Base-by-base conservation (phyloP, 1,139 yeast genomes). In the Diutina sp. region DNA sequence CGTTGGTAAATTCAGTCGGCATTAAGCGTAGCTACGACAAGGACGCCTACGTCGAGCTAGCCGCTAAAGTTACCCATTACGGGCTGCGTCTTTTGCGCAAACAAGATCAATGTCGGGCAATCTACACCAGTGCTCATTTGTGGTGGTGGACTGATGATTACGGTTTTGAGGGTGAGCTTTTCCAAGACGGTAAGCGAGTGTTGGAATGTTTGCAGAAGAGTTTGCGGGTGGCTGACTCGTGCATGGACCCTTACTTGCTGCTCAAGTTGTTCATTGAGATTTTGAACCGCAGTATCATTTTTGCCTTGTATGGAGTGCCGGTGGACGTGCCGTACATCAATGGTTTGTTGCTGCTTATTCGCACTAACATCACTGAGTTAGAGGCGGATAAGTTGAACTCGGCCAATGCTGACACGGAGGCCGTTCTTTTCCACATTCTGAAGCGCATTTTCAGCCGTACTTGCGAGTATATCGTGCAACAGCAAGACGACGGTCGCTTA, bases 101-200 rank as follows among this genome's bases (percentile, higher is more conserved):
- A 67, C 93, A 93, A 44, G 98, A 91, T 65, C 99, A 91, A 69
- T 91, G 98, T 67, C 82, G 97, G 28, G 85, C 96, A 0, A 95
- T 93, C 6, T 89, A 87, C 65, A 72, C 83, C 57, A 91, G 97
- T 56, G 85, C 96, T 3, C 97, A 93, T 69, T 72, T 93, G 56
- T 93, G 97, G 97, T 90, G 96, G 95, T 87, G 95, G 68, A 28
- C 38, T 11, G 58, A 59, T 6, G 53, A 35, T 25, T 61, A 57
- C 11, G 60, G 46, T 3, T 57, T 56, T 21, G 59, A 56, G 16
- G 56, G 54, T 6, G 55, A 25, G 18, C 41, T 35, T 35, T 72
- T 67, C 59, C 66, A 72, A 45, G 78, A 74, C 58, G 70, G 71
- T n/a, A 75, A 74, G 59, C 64, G 80, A 54, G 80, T 77, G 1